Percentiles rank a stretch among this genome's conserved stretches.
Evolutionary conservation across 306 rosid species (phyloP).

Genomic region (Prunus armeniaca): DNA sequence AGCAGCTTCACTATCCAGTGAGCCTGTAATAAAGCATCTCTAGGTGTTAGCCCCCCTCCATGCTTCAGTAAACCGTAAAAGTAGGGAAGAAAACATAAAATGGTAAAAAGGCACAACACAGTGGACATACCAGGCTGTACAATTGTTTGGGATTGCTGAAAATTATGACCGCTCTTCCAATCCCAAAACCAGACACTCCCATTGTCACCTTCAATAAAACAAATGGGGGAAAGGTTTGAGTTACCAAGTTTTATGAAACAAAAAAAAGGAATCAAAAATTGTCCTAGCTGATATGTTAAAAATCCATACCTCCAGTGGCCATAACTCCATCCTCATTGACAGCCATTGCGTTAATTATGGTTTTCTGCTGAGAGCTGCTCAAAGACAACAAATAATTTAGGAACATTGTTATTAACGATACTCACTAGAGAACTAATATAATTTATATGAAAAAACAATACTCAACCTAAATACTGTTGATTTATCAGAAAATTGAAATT

Average conservation of each 20-base stretch:
- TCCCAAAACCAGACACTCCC: conserved; percentile 99
- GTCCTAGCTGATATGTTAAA: not conserved
- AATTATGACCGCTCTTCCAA: conserved; percentile 98
- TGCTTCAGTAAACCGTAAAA: not conserved
- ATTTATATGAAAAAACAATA: not conserved
- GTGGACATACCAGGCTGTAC: conserved; percentile 83
- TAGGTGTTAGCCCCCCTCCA: not conserved
- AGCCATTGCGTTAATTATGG: conserved; percentile 93
- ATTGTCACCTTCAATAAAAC: conserved; percentile 68
- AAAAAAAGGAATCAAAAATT: not conserved
- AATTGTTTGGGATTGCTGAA: conserved; percentile 90
- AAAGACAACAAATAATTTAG: conserved; percentile 2
- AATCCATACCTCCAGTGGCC: conserved; percentile 86
- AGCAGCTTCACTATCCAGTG: conserved; percentile 97
- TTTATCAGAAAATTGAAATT: not conserved
- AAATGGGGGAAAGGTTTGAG: not conserved
- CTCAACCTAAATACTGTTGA: not conserved
- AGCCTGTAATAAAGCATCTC: conserved; percentile 46
- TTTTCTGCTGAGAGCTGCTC: conserved; percentile 93
- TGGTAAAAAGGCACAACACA: not conserved
- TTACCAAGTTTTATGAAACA: not conserved
- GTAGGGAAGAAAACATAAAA: not conserved
- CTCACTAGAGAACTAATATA: not conserved
- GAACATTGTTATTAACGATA: conserved; percentile 5
- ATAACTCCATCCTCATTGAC: conserved; percentile 95